Percentiles rank a stretch among this genome's conserved stretches.
Conservation (phyloP, 2,329 filamentous ascomycete genomes). For the Microsporum canis region DNA sequence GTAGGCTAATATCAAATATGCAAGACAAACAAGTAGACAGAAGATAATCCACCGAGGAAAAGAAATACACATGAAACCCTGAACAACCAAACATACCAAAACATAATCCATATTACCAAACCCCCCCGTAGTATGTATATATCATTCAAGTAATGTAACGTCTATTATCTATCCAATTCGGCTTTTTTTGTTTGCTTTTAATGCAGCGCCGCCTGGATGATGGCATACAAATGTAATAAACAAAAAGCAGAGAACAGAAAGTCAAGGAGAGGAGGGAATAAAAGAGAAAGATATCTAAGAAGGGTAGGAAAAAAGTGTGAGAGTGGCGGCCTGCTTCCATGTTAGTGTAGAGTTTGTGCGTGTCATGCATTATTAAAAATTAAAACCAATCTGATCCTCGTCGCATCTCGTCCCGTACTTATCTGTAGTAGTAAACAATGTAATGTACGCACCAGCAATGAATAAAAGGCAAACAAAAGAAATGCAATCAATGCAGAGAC, state of each 20-base stretch:
- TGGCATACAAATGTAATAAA: not conserved
- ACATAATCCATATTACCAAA: not conserved
- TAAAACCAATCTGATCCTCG: not conserved
- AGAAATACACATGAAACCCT: not conserved
- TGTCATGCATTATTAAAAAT: not conserved
- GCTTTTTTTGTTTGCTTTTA: not conserved
- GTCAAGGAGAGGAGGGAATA: not conserved
- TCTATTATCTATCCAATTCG: constrained; percentile 1
- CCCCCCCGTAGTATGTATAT: not conserved
- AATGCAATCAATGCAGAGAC: not conserved
- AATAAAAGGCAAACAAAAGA: not conserved
- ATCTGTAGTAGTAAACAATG: constrained; percentile 2
- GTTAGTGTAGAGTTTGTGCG: not conserved
- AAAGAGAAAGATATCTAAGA: not conserved
- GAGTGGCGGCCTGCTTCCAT: not conserved
- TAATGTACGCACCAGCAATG: constrained; percentile 3
- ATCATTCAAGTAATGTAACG: not conserved
- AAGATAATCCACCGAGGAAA: not conserved
- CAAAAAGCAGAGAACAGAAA: not conserved
- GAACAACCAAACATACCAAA: not conserved
- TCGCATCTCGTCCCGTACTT: not conserved
- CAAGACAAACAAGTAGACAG: not conserved
- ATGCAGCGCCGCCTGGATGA: not conserved
- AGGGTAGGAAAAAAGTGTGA: not conserved
- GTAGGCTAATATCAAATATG: no score